Evolutionary conservation across 768 basidiomycete species (phyloP), one percentile per base, ranked within the genome.

Genomic region (Daedalea quercina): DNA sequence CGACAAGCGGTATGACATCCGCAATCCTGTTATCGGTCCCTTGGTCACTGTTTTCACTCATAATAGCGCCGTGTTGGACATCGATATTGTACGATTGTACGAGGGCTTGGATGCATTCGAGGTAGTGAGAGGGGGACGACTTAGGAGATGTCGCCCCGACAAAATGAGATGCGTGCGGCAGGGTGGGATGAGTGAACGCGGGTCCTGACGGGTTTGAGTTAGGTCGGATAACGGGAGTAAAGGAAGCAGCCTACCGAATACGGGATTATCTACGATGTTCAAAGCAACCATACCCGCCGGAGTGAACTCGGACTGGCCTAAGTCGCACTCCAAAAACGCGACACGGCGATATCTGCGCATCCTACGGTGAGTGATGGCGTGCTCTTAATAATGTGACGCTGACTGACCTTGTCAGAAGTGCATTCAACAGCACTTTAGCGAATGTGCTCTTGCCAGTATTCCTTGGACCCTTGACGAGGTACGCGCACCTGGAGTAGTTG

Each of bases 281-380:
- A 99, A 69, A 0, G 90, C 79, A 12, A 96, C 87, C 70, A 90
- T 78, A 0, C 94, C 95, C 0, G 84, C 84, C 0, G 90, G 85
- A 0, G 87, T 86, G 64, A 97, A 95, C 67, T 97, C 94, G 3
- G 92, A 87, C 68, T 99, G 95, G 17, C 95, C 95, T 3, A 90
- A 60, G 68, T 99, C 95, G 54, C 89, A 90, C 65, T 98, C 95
- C 8, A 99, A 76, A 65, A 81, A 96, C 0, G 93, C 94, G 2
- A 97, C 91, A n/a, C 76, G 76, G 22, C 75, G 73, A 69, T 90
- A 90, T 25, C 87, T 91, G 54, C 12, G 34, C 24, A 15, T 13
- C 11, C 9, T 24, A 12, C 22, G 46, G 47, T 54, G 43, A n/a
- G 50, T 6, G 17, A n/a, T 42, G 8, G 17, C 19, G 19, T 3